phyloP scores from a whole-genome alignment of 1,284 basidiomycete species.

The Neolentinus lepideus region DNA sequence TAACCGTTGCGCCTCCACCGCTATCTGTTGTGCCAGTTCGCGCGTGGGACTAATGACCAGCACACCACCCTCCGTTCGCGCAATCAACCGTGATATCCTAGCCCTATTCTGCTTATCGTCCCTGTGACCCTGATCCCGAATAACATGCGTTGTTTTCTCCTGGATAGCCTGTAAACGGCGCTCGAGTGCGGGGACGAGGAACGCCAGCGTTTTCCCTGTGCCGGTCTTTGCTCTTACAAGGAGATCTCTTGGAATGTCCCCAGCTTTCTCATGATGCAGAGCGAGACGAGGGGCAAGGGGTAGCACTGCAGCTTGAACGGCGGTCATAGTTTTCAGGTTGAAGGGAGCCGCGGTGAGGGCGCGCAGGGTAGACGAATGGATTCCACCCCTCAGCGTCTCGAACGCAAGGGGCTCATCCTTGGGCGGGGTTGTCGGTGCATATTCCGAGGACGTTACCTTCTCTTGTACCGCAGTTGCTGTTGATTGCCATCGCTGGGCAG shows the following conservation, averaged over 20 bases:
- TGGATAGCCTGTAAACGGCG: constrained; percentile 52
- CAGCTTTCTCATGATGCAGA: constrained; percentile 32
- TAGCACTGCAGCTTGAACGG: constrained; percentile 82
- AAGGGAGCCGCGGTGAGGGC: constrained; percentile 69
- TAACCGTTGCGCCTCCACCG: constrained; percentile 74
- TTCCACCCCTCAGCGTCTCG: constrained; percentile 29
- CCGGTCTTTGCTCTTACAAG: constrained; percentile 89
- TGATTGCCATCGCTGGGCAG: background rate
- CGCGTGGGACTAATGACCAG: constrained; percentile 92
- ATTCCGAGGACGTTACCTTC: background rate
- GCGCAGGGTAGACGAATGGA: constrained; percentile 44
- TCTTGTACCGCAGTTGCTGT: background rate
- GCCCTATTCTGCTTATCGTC: constrained; percentile 24
- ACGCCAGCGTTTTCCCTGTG: constrained; percentile 89
- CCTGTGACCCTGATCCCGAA: constrained; percentile 30
- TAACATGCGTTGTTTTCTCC: constrained; percentile 29
- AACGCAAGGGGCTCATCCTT: constrained; percentile 25
- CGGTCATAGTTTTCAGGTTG: constrained; percentile 70
- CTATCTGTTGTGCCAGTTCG: constrained; percentile 93
- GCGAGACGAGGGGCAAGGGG: constrained; percentile 55
- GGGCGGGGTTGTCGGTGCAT: background rate
- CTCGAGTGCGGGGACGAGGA: constrained; percentile 86
- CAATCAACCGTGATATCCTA: constrained; percentile 29
- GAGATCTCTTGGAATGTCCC: constrained; percentile 44
- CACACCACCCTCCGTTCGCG: constrained; percentile 54